Conservation (phyloP, 352 stramenopile genomes). For the Pythium sukuiense region DNA sequence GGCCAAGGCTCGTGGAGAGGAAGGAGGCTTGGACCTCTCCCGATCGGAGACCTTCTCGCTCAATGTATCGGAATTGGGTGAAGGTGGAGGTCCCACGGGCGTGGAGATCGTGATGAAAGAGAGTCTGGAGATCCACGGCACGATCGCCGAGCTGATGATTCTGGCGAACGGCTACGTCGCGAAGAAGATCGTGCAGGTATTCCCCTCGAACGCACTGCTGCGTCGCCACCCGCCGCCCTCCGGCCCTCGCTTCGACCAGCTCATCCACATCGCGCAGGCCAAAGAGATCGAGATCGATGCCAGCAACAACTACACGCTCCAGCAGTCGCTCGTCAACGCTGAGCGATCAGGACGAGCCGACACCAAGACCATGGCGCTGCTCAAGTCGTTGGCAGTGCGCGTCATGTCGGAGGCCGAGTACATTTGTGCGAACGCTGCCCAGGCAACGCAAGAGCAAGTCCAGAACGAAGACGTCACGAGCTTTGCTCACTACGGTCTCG, state of each 20-base stretch:
- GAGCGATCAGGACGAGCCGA: constrained; percentile 64
- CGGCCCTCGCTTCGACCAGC: constrained; percentile 69
- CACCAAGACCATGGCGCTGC: constrained; percentile 81
- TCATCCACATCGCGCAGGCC: constrained; percentile 70
- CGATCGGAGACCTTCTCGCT: constrained; percentile 86
- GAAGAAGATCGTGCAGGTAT: constrained; percentile 72
- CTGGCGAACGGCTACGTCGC: constrained; percentile 91
- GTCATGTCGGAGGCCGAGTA: constrained; percentile 96
- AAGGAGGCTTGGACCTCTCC: constrained; percentile 78
- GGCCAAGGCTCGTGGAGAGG: constrained; percentile 51
- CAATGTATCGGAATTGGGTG: constrained; percentile 65
- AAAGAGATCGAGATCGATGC: constrained; percentile 75
- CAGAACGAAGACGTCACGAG: constrained; percentile 50
- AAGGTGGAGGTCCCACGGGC: constrained; percentile 33
- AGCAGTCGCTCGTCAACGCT: constrained; percentile 65
- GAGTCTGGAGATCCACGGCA: constrained; percentile 92
- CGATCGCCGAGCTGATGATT: constrained; percentile 94
- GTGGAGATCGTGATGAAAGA: constrained; percentile 89
- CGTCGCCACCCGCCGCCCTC: constrained; percentile 83
- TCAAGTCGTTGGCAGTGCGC: constrained; percentile 92
- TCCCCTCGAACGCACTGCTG: constrained; percentile 85
- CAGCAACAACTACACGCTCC: constrained; percentile 80
- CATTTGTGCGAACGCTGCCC: constrained; percentile 73
- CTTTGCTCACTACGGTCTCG: constrained; percentile 88
- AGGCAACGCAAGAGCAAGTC: constrained; percentile 30